Evolutionary conservation across 2,329 filamentous ascomycete genomes (phyloP).

Genomic region (Penicillium sp.): DNA sequence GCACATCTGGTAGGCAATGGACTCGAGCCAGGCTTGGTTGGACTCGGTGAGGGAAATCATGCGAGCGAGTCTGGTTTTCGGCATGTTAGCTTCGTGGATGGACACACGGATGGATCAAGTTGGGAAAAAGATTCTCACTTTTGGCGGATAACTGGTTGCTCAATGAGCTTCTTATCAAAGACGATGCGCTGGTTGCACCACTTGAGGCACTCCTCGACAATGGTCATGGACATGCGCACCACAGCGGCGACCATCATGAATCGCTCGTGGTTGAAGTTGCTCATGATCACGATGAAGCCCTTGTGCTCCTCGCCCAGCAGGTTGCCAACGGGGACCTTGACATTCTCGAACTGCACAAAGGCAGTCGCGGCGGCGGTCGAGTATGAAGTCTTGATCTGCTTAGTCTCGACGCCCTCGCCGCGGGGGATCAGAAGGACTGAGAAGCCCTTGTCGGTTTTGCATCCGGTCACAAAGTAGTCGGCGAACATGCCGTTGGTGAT

Average conservation of each 20-base stretch:
- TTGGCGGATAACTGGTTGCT: conserved; percentile 78
- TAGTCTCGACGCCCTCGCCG: conserved; percentile 68
- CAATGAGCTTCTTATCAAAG: conserved; percentile 79
- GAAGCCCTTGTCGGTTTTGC: conserved; percentile 77
- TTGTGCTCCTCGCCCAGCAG: conserved; percentile 82
- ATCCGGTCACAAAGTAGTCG: conserved; percentile 83
- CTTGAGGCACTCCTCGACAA: conserved; percentile 83
- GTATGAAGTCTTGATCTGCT: conserved; percentile 69
- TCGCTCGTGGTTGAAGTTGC: conserved; percentile 87
- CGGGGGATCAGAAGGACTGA: conserved; percentile 76
- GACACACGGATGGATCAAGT: not conserved
- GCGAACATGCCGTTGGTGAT: conserved; percentile 79
- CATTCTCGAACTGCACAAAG: conserved; percentile 81
- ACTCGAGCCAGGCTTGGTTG: conserved; percentile 85
- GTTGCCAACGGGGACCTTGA: conserved; percentile 79
- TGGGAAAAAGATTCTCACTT: conserved; percentile 59
- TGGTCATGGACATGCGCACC: conserved; percentile 66
- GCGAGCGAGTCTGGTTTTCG: conserved; percentile 65
- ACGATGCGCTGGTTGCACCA: conserved; percentile 87
- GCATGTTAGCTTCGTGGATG: not conserved
- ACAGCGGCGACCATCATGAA: conserved; percentile 74
- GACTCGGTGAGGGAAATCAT: conserved; percentile 83
- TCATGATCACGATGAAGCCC: conserved; percentile 80
- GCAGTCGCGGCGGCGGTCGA: conserved; percentile 77
- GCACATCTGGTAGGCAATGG: conserved; percentile 85